Conservation (phyloP, 176 grass and related monocot genomes). For the Puccinellia tenuiflora region DNA sequence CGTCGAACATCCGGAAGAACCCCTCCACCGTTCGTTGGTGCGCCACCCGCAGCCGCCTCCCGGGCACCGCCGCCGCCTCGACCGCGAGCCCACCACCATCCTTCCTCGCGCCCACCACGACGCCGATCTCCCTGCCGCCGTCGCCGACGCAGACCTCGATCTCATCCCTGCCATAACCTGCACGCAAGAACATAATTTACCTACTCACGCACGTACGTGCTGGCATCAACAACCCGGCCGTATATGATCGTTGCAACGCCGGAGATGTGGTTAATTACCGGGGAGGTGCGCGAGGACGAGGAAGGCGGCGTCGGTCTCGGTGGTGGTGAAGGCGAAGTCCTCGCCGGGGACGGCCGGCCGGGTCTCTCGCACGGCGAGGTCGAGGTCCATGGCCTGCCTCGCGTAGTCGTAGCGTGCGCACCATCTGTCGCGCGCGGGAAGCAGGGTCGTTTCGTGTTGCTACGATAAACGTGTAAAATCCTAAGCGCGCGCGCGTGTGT, state of each 20-base stretch:
- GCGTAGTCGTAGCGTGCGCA: neutral
- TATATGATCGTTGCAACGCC: neutral
- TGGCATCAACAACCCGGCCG: neutral
- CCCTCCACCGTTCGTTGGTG: slow-evolving; percentile 34
- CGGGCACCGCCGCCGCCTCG: slow-evolving; percentile 23
- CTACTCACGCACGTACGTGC: neutral
- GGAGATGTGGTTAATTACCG: slow-evolving; percentile 19
- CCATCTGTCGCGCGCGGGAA: neutral
- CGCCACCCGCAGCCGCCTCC: slow-evolving; percentile 34
- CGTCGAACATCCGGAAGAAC: slow-evolving; percentile 52
- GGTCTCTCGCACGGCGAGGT: slow-evolving; percentile 46
- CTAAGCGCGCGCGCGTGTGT: neutral
- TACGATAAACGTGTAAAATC: neutral
- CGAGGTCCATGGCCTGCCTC: slow-evolving; percentile 49
- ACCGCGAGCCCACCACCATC: slow-evolving; percentile 33
- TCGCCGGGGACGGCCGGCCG: slow-evolving; percentile 14
- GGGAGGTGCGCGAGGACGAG: slow-evolving; percentile 71
- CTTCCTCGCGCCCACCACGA: slow-evolving; percentile 35
- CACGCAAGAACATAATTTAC: neutral
- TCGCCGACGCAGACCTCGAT: slow-evolving; percentile 51
- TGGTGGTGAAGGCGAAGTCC: slow-evolving; percentile 51
- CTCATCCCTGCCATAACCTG: slow-evolving; percentile 66
- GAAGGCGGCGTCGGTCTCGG: slow-evolving; percentile 61
- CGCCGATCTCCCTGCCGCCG: slow-evolving; percentile 40
- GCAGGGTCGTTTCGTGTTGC: slow-evolving; percentile 5